Evolutionary conservation across 1,284 basidiomycete species (phyloP).

Genomic region (Trichosporon sp.): DNA sequence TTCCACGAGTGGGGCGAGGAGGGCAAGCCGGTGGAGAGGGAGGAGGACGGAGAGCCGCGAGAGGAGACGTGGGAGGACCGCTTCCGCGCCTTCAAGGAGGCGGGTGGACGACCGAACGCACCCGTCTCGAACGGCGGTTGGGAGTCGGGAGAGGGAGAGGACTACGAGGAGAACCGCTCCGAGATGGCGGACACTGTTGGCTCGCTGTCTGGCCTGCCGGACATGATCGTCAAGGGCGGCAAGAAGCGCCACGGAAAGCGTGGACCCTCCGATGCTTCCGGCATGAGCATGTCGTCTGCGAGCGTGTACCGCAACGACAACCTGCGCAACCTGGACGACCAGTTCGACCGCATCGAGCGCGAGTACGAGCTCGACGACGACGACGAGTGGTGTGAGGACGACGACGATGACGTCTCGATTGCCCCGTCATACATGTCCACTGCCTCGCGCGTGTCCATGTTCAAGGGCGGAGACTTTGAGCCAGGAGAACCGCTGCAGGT

Average conservation of each 20-base stretch:
- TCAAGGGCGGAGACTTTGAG: constrained; percentile 9
- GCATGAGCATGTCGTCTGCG: constrained; percentile 94
- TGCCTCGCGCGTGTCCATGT: constrained; percentile 28
- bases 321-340: constrained; percentile 80
- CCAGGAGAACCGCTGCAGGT: constrained; percentile 55
- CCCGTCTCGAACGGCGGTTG: constrained; percentile 21
- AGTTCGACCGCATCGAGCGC: constrained; percentile 79
- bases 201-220: constrained; percentile 57
- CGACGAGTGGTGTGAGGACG: constrained; percentile 50
- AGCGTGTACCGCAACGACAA: constrained; percentile 92
- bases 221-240: constrained; percentile 61
- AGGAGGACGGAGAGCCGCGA: constrained; percentile 29
- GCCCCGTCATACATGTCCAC: constrained; percentile 34
- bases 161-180: constrained; percentile 51
- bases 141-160: constrained; percentile 18
- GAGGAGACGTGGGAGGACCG: constrained; percentile 61
- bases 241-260: constrained; percentile 66
- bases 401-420: constrained; percentile 44
- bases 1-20: constrained; percentile 61
- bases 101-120: constrained; percentile 36
- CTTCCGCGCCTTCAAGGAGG: constrained; percentile 67
- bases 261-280: constrained; percentile 69
- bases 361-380: constrained; percentile 64
- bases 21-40: constrained; percentile 30
- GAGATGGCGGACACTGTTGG: constrained; percentile 78